phyloP scores from a whole-genome alignment of 306 rosid genomes.

The Begonia fuchsioides region DNA sequence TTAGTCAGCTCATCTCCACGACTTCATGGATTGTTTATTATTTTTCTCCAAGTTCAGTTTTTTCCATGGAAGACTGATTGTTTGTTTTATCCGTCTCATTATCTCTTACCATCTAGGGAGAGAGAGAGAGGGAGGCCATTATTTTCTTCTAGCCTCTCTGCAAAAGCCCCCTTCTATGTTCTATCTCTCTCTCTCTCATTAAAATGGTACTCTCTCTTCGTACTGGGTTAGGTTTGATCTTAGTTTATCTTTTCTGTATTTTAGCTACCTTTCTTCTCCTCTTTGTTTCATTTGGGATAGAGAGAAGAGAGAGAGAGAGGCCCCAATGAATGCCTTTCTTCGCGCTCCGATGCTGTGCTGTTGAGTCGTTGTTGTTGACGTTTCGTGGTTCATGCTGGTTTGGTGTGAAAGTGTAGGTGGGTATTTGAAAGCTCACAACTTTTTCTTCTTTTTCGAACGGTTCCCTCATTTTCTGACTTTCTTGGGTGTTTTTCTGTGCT shows the following conservation, averaged over 20 bases:
- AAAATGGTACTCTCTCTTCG: slow-evolving; percentile 7
- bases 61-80: too few relatives aligned
- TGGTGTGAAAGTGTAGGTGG: slow-evolving; percentile 28
- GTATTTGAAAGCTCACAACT: slow-evolving; percentile 2
- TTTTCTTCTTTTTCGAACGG: slow-evolving; percentile 2
- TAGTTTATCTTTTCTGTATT: slow-evolving; percentile 16
- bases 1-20: too few relatives aligned
- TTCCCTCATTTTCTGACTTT: slow-evolving; percentile 10
- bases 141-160: slow-evolving; percentile 6
- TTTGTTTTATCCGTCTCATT: too few relatives aligned
- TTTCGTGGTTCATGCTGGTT: slow-evolving; percentile 21
- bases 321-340: slow-evolving; percentile 20
- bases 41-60: too few relatives aligned
- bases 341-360: slow-evolving; percentile 25
- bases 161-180: background rate
- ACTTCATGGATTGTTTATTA: too few relatives aligned
- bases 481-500: slow-evolving; percentile 25
- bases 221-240: slow-evolving; percentile 45
- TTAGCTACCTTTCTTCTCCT: slow-evolving; percentile 11
- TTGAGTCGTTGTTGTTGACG: slow-evolving; percentile 18
- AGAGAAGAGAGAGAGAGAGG: slow-evolving; percentile 8
- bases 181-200: background rate
- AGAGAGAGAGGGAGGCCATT: background rate
- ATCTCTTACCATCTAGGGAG: too few relatives aligned
- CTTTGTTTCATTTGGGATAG: background rate